phyloP scores from a whole-genome alignment of 2,329 filamentous ascomycete species.

The Ophiostoma quercus region DNA sequence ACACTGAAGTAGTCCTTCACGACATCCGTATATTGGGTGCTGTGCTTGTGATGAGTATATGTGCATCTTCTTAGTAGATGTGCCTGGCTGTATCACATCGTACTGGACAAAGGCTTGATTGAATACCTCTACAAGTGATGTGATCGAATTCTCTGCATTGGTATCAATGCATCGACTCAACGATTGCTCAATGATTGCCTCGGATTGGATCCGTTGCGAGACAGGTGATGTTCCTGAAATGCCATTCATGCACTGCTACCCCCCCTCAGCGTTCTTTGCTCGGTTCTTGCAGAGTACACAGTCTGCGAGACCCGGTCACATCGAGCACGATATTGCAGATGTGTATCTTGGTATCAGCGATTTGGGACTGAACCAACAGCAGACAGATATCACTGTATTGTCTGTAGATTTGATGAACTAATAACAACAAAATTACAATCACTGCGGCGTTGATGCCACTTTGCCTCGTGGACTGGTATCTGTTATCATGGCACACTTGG shows the following conservation, averaged over 20 bases:
- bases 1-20: background rate
- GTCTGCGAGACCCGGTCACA: background rate
- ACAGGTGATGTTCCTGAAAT: background rate
- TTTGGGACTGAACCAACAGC: background rate
- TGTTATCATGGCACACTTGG: background rate
- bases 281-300: background rate
- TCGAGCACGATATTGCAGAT: background rate
- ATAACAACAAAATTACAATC: background rate
- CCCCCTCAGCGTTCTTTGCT: background rate
- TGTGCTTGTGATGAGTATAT: background rate
- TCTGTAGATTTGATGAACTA: no score
- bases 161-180: background rate
- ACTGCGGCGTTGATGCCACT: background rate
- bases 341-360: background rate
- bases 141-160: background rate
- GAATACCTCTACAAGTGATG: background rate
- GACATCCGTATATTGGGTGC: background rate
- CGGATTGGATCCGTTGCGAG: background rate
- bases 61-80: no score
- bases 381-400: background rate
- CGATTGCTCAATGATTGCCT: background rate
- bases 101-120: no score
- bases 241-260: conserved; percentile 22
- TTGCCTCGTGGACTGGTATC: background rate
- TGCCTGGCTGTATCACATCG: no score